Percentiles rank a stretch among this genome's conserved stretches.
Evolutionary conservation across 495 filamentous ascomycete genomes (phyloP).

Genomic region (Daldinia caldariorum): DNA sequence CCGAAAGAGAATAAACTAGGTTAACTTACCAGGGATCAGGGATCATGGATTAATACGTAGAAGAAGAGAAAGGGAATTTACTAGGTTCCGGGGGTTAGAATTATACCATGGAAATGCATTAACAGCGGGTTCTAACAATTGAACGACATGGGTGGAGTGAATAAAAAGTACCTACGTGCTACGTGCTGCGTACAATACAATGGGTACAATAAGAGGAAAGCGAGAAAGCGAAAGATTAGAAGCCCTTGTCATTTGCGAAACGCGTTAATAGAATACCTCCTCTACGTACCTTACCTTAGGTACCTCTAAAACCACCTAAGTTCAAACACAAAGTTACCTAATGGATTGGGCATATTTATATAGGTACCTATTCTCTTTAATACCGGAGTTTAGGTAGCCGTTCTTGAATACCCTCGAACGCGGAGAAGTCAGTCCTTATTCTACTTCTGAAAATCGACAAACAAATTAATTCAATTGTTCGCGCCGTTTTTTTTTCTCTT

Average conservation of each 20-base stretch:
- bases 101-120: conserved; percentile 4
- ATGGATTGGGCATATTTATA: too few species aligned
- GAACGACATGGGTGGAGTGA: neutral
- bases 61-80: conserved; percentile 20
- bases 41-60: conserved; percentile 27
- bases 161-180: neutral
- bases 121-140: neutral
- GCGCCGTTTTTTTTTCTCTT: too few species aligned
- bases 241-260: neutral
- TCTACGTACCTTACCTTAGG: neutral
- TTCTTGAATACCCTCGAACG: too few species aligned
- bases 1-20: conserved; percentile 25
- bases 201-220: neutral
- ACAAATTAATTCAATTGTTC: too few species aligned
- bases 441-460: too few species aligned
- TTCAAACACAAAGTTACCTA: neutral
- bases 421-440: too few species aligned
- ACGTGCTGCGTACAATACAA: neutral
- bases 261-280: neutral
- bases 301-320: neutral
- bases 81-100: conserved; percentile 28
- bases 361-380: too few species aligned
- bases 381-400: too few species aligned
- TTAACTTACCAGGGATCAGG: conserved; percentile 22
- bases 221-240: neutral